phyloP scores from a whole-genome alignment of 73 alveolate genomes.

The Tetrahymena malaccensis region DNA sequence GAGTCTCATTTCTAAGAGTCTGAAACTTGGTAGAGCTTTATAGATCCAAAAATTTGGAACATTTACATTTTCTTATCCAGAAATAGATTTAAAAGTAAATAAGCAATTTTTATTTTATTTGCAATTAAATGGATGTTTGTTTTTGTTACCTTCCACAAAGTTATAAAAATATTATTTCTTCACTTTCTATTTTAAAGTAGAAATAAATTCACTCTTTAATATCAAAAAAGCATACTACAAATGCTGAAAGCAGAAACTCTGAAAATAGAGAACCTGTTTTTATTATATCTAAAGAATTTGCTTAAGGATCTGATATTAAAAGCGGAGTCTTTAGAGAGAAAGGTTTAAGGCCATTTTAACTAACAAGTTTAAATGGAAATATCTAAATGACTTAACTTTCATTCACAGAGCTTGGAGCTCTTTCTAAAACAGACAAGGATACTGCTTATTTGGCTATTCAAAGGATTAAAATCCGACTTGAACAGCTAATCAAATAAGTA shows the following conservation, averaged over 20 bases:
- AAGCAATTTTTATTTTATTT: too few relatives aligned
- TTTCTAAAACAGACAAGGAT: conserved; percentile 27
- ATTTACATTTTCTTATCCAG: background rate
- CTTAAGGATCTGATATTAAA: conserved; percentile 39
- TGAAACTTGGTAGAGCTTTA: background rate
- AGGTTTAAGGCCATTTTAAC: conserved; percentile 50
- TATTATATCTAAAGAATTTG: conserved; percentile 48
- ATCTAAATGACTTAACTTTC: conserved; percentile 46
- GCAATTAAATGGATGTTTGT: too few relatives aligned
- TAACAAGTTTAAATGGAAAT: conserved; percentile 53
- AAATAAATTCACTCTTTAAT: background rate
- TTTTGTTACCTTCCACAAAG: too few relatives aligned
- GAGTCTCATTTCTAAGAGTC: background rate
- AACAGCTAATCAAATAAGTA: background rate
- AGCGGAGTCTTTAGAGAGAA: conserved; percentile 36
- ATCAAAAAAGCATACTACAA: conserved; percentile 47
- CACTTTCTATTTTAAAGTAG: background rate
- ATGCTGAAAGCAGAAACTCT: conserved; percentile 46
- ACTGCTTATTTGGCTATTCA: background rate
- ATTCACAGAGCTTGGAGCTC: conserved; percentile 49
- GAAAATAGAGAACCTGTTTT: conserved; percentile 50
- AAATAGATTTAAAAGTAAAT: background rate
- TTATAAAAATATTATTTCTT: background rate
- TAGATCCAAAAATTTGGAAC: background rate
- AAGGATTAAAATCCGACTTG: background rate